Evolutionary conservation across 202 grass and related monocot species (phyloP), one percentile per base, ranked within the genome.

Genomic region (Hordeum pubiflorum): DNA sequence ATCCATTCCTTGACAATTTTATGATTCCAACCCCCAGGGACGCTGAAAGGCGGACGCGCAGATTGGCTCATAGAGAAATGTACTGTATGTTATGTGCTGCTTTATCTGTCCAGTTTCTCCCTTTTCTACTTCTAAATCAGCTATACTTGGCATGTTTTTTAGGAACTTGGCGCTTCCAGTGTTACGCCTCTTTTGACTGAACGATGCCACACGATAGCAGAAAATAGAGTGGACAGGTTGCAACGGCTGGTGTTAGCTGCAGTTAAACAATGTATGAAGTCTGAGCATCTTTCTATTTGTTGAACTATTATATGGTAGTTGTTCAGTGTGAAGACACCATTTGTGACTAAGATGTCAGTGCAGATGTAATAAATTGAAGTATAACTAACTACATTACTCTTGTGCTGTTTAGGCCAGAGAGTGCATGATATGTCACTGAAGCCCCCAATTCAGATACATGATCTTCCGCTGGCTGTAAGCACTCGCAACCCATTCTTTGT

Each of bases 51-150:
- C 24, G 95, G 95, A 38, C 89, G 92, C 2, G 84, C 92, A 43
- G 95, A 95, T 88, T 98, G 95, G 95, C 92, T 98, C 63, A 82
- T 98, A 67, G 95, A 98, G 86, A 98, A 98, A 94, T 98, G 88
- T 87, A 98, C 95, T 86, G 95, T 95, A 95, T 91, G 92, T 94
- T 82, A 86, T 59, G 29, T 64, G 58, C 73, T 54, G 52, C 85
- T 62, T 67, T 78, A 48, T 31, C 29, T 82, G 37, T 38, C 75
- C 2, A 67, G 46, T 21, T 79, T 86, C 31, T 79, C 58, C 2
- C 14, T 69, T 72, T 7, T 63, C 29, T 86, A 65, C 54, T 82
- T 61, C 57, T 87, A 74, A 65, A 22, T 34, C 33, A 77, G n/a
- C 56, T 77, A 63, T 4, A 2, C 12, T 61, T 70, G 18, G 34